Evolutionary conservation across 2,329 filamentous ascomycete genomes (phyloP), one percentile per base, ranked within the genome.

Genomic region (Pseudonectria foliicola): DNA sequence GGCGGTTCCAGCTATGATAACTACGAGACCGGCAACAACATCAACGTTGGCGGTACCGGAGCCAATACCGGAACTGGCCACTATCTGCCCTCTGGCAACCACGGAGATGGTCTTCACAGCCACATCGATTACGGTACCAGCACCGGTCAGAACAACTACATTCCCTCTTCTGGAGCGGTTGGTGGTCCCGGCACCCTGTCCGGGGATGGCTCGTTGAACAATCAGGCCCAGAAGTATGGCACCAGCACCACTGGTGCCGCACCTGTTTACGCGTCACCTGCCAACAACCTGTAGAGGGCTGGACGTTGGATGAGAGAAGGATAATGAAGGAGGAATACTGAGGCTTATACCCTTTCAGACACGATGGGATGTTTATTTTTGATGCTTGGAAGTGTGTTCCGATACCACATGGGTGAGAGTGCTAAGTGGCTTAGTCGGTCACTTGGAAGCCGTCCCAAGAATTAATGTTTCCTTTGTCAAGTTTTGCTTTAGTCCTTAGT

Each of bases 281-380:
- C 39, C 25, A 44, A 45, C 12, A 41, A 39, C 11, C 34, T 52
- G 31, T 52, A 52, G 33, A 31, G 13, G 11, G 7, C 27, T 10
- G 8, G 27, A 11, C 13, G 13, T 10, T 30, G 26, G 29, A 8
- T 6, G 18, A 8, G 18, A 21, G 18, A 6, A 21, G 18, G 12
- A 24, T 13, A 16, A 31, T 7, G 12, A 10, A 21, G 7, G 14
- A 11, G 41, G 35, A 34, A 38, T 24, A 31, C 30, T 42, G 41
- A 18, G 42, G 29, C 39, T 39, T 50, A 52, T 52, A 51, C 49
- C 49, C 49, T 49, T 50, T 41, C 18, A 35, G 30, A 42, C 29
- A 43, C 29, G 32, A 21, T 12, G 16, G 16, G 4, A 12, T 23
- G 14, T 36, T 40, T 25, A 40, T 35, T 36, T 52, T 31, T 29